Conservation (phyloP, 1,284 basidiomycete species). For the Boletus austroedulis region DNA sequence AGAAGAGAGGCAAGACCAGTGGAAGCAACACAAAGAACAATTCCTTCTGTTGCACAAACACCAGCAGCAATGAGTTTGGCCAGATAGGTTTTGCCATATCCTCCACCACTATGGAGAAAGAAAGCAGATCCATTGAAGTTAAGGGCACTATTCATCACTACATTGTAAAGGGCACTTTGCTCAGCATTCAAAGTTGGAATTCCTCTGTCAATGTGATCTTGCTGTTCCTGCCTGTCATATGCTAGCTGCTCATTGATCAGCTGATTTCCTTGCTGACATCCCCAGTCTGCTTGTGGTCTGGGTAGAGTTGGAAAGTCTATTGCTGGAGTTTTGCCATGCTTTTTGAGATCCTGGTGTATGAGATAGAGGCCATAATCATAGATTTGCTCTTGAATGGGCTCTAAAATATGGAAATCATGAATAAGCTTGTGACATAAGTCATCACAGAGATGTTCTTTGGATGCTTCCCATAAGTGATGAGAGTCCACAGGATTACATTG, state of each 20-base stretch:
- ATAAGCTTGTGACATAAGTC: slow-evolving; percentile 15
- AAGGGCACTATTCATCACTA: background rate
- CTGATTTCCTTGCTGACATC: background rate
- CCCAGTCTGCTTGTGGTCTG: background rate
- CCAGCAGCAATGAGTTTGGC: slow-evolving; percentile 40
- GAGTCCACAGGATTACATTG: slow-evolving; percentile 30
- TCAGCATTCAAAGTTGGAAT: background rate
- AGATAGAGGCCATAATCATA: background rate
- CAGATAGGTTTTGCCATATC: slow-evolving; percentile 50
- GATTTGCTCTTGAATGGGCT: background rate
- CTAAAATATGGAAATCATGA: background rate
- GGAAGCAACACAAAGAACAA: slow-evolving; percentile 38
- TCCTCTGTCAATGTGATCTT: background rate
- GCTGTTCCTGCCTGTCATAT: background rate
- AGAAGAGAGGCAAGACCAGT: slow-evolving; percentile 26
- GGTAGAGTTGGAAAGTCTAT: background rate
- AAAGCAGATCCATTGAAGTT: slow-evolving; percentile 28
- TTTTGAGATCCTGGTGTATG: background rate
- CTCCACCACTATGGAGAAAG: slow-evolving; percentile 47
- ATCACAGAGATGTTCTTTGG: slow-evolving; percentile 33
- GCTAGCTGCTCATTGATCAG: background rate
- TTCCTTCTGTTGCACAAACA: slow-evolving; percentile 26
- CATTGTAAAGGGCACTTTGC: background rate
- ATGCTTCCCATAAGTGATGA: slow-evolving; percentile 25
- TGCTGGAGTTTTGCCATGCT: background rate